Evolutionary conservation across 2,329 filamentous ascomycete genomes (phyloP), one percentile per base, ranked within the genome.

Genomic region (Ophiostoma sp.): DNA sequence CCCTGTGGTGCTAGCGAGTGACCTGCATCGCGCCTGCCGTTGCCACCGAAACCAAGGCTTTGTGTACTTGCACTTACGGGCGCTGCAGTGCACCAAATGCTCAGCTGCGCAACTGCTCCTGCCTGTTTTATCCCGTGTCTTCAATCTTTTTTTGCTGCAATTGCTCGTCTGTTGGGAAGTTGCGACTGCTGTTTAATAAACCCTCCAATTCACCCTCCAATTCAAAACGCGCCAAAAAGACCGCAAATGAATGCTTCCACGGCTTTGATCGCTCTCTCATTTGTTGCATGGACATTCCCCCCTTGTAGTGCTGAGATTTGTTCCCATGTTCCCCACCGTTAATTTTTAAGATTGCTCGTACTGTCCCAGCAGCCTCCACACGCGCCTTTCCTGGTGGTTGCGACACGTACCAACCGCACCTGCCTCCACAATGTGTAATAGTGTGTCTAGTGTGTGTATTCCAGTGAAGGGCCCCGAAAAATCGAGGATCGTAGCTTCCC

Each of bases 11-110:
- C 50, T 63, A 39, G 36, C 33, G 33, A 69, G 69, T 25, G 28
- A 69, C 63, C 42, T 71, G 39, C 69, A 59, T 69, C 72, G 72
- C 69, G 31, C 52, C 69, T 61, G 42, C 72, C 63, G 28, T 71
- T 71, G 61, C 57, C 50, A 71, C 42, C 72, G 61, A 70, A 59
- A 71, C 59, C 33, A 39, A 42, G 19, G 28, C 57, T 61, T 61
- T 63, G 55, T 36, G 50, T 61, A 63, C 50, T 22, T 36, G 50
- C 8, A 50, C 15, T 50, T 71, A 42, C 39, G 42, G 33, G 59
- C 22, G 12, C 68, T 70, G 28, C 45, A 25, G n/a, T 39, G 57
- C 57, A n/a, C n/a, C n/a, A n/a, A 31, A 57, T 55, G 33, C 28
- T 9, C 50, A 28, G 7, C 12, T 55, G 50, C 50, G 17, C 42